Evolutionary conservation across 2,329 filamentous ascomycete genomes (phyloP).

Genomic region (Colletotrichum spaethianum): DNA sequence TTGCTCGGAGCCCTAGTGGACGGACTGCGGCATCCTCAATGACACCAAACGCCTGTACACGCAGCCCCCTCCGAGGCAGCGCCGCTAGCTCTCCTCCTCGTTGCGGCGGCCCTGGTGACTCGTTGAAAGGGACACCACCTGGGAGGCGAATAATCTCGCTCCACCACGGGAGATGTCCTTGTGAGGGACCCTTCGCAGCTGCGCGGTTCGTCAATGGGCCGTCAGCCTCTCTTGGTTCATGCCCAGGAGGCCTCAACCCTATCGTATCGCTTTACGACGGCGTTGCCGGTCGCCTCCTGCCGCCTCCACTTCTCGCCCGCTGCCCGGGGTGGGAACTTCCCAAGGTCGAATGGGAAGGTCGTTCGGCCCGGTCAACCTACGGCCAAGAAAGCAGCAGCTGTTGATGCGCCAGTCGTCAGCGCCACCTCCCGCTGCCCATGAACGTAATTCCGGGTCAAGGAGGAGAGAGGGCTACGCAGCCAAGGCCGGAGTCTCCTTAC

Average conservation of each 20-base stretch:
- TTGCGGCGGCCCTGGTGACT: conserved; percentile 17
- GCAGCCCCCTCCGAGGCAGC: conserved; percentile 29
- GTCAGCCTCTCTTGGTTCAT: not conserved
- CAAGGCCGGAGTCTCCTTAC: conserved; percentile 19
- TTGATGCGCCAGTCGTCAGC: conserved; percentile 9
- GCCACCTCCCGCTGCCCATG: not conserved
- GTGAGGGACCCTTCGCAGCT: not conserved
- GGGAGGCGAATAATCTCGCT: not conserved
- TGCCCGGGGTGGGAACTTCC: conserved; percentile 22
- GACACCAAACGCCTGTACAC: conserved; percentile 24
- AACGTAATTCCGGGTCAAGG: not conserved
- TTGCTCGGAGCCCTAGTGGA: conserved; percentile 19
- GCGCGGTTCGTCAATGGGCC: conserved; percentile 4
- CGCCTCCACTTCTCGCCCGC: conserved; percentile 9
- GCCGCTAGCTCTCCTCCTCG: conserved; percentile 19
- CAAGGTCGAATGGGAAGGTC: conserved; percentile 17
- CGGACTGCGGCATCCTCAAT: conserved; percentile 9
- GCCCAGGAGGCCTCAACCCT: conserved; percentile 29
- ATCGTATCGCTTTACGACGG: conserved; percentile 25
- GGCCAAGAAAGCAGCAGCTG: conserved; percentile 22
- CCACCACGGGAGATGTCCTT: not conserved
- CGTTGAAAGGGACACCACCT: not conserved
- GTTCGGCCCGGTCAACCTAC: conserved; percentile 29
- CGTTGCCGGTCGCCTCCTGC: conserved; percentile 2
- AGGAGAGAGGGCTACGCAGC: conserved; percentile 10